Evolutionary conservation across 331 rosid species (phyloP).

Genomic region (Acacia concinna): DNA sequence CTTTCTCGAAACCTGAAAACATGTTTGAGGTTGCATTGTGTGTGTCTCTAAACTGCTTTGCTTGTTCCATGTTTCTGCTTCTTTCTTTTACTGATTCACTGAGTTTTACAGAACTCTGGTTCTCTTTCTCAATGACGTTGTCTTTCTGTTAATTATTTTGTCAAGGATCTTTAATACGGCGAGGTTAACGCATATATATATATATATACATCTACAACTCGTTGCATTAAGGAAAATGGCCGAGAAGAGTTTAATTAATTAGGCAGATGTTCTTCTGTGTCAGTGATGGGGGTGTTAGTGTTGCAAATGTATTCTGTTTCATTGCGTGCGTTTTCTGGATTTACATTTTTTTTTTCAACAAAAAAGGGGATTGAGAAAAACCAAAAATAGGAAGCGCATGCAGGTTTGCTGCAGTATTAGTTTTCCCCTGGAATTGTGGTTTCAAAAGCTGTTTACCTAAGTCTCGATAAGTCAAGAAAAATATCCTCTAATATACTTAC

Average conservation of each 20-base stretch:
- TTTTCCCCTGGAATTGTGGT: too few species aligned
- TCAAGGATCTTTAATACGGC: neutral
- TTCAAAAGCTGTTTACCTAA: too few species aligned
- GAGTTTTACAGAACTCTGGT: too few species aligned
- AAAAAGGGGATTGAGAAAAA: neutral
- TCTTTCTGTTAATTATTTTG: neutral
- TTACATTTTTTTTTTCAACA: neutral
- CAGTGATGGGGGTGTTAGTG: conserved; percentile 15
- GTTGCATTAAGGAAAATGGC: neutral
- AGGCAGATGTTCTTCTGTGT: conserved; percentile 24
- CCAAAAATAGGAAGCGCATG: neutral
- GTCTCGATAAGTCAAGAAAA: too few species aligned
- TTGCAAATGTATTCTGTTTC: conserved; percentile 18
- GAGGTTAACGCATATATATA: neutral
- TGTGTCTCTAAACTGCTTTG: too few species aligned
- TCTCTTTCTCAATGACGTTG: too few species aligned
- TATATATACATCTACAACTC: too few species aligned
- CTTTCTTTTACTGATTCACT: too few species aligned
- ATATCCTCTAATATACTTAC: too few species aligned
- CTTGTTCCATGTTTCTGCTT: too few species aligned
- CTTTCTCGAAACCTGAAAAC: too few species aligned
- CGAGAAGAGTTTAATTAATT: conserved; percentile 1
- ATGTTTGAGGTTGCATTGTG: too few species aligned
- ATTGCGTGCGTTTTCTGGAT: conserved; percentile 12
- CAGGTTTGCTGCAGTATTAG: conserved; percentile 22